Conservation (phyloP, 176 grass and related monocot genomes). For the Oryza punctata region DNA sequence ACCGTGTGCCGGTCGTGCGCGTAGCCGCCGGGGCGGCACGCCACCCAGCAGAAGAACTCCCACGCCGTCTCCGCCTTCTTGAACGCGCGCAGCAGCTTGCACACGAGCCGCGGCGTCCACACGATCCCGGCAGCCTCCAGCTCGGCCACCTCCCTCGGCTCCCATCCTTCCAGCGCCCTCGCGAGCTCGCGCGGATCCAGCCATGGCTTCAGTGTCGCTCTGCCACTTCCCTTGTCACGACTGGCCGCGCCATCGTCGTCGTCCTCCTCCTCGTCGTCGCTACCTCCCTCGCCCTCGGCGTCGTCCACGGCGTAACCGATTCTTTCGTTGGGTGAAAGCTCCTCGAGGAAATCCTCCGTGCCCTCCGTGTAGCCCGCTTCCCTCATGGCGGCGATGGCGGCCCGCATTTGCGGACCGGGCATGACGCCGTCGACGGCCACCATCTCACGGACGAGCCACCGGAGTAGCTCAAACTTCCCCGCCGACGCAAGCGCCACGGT, state of each 20-base stretch:
- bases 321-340: slow-evolving; percentile 57
- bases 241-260: neutral
- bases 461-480: slow-evolving; percentile 56
- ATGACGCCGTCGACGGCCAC: slow-evolving; percentile 65
- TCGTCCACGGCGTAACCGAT: slow-evolving; percentile 58
- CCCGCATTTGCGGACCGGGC: slow-evolving; percentile 55
- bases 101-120: slow-evolving; percentile 83
- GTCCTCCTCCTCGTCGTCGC: slow-evolving; percentile 29
- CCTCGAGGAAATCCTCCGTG: slow-evolving; percentile 62
- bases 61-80: slow-evolving; percentile 75
- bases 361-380: slow-evolving; percentile 56
- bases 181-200: slow-evolving; percentile 69
- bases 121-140: slow-evolving; percentile 62
- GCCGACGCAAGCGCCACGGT: slow-evolving; percentile 45
- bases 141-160: slow-evolving; percentile 60
- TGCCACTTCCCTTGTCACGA: neutral
- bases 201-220: slow-evolving; percentile 70
- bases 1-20: slow-evolving; percentile 72
- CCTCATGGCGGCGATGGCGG: slow-evolving; percentile 58
- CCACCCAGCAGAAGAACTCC: slow-evolving; percentile 96
- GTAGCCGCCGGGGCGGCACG: slow-evolving; percentile 70
- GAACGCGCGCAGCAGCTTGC: slow-evolving; percentile 85
- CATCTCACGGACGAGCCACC: slow-evolving; percentile 66
- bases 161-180: slow-evolving; percentile 75
- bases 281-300: slow-evolving; percentile 49